phyloP scores from a whole-genome alignment of 2,329 filamentous ascomycete genomes.

The Fusarium sp. region DNA sequence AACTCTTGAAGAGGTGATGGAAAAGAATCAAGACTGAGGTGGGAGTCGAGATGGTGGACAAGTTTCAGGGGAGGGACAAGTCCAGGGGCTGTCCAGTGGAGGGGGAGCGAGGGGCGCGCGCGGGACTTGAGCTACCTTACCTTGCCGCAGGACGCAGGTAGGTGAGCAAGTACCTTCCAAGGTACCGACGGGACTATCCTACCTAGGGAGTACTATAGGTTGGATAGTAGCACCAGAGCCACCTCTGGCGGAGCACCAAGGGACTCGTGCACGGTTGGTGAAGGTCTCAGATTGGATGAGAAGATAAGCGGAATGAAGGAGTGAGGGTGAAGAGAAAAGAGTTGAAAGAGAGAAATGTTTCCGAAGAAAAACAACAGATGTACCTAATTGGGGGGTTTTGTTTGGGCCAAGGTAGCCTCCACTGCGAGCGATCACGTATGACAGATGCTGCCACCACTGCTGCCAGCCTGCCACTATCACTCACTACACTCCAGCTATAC shows the following conservation, averaged over 20 bases:
- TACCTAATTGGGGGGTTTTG: neutral
- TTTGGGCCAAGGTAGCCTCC: neutral
- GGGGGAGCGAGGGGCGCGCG: constrained; percentile 40
- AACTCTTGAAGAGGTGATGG: constrained; percentile 11
- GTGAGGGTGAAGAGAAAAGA: neutral
- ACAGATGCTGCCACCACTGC: constrained; percentile 24
- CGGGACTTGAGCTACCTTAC: constrained; percentile 28
- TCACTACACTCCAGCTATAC: constrained; percentile 4
- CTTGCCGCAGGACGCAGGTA: constrained; percentile 2
- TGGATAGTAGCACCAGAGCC: constrained; percentile 33
- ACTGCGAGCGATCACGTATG: constrained; percentile 1
- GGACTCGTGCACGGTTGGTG: constrained; percentile 9
- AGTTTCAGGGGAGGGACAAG: constrained; percentile 47
- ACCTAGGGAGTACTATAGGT: neutral
- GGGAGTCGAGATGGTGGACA: constrained; percentile 44
- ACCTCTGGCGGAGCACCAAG: constrained; percentile 35
- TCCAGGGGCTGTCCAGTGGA: constrained; percentile 43
- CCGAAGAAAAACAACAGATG: neutral
- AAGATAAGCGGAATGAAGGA: neutral
- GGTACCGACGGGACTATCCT: too few relatives aligned
- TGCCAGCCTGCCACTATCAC: neutral
- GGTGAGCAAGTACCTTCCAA: constrained; percentile 8
- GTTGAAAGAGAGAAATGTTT: neutral
- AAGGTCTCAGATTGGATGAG: constrained; percentile 14
- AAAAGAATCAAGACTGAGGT: constrained; percentile 35